These are phyloP conservation scores for Aspergillus luchuensis DNA, from an alignment of 2,329 filamentous ascomycete species.

Conservation along the genomic window DNA sequence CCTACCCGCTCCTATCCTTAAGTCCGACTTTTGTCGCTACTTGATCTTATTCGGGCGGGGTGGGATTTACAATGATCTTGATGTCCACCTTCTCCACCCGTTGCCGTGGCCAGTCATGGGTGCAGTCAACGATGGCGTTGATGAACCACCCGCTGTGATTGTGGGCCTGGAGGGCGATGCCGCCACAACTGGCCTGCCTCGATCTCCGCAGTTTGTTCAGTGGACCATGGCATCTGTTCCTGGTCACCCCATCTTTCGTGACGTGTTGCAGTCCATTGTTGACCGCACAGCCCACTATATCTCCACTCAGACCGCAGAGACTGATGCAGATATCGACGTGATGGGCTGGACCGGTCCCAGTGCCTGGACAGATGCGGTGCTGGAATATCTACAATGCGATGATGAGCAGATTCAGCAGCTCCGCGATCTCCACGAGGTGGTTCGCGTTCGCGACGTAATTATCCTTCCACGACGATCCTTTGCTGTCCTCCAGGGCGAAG, in stretches of 20 bases:
- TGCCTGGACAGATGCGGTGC: slow-evolving; percentile 9
- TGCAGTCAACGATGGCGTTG: neutral
- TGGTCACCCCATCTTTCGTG: slow-evolving; percentile 1
- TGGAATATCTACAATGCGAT: neutral
- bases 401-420: slow-evolving; percentile 1
- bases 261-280: neutral
- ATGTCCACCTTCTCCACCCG: slow-evolving; percentile 1
- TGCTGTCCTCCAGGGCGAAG: slow-evolving; percentile 7
- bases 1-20: slow-evolving; percentile 1
- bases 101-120: slow-evolving; percentile 8
- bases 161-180: slow-evolving; percentile 9
- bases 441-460: slow-evolving; percentile 1
- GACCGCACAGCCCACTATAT: neutral
- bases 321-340: neutral
- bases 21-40: slow-evolving; percentile 10
- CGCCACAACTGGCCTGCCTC: slow-evolving; percentile 4
- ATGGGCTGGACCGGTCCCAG: slow-evolving; percentile 11
- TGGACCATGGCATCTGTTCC: slow-evolving; percentile 10
- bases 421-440: neutral
- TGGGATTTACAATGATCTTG: slow-evolving; percentile 7
- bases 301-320: neutral
- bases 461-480: slow-evolving; percentile 5
- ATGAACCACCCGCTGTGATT: neutral
- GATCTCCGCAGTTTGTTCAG: slow-evolving; percentile 12
- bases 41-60: slow-evolving; percentile 8